phyloP scores from a whole-genome alignment of 805 yeast genomes.

The Candida corydali region DNA sequence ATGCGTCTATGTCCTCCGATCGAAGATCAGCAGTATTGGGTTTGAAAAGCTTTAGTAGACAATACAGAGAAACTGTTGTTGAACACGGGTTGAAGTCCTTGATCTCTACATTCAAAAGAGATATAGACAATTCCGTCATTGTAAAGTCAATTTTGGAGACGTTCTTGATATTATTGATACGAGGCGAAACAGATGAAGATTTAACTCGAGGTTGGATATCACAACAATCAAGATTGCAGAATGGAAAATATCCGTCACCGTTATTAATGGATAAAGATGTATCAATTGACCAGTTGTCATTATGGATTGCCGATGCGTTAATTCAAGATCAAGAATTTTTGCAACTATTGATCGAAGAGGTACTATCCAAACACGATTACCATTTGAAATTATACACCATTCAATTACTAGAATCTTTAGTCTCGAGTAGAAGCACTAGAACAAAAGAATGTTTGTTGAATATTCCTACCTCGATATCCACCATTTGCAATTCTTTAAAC shows the following conservation, averaged over 20 bases:
- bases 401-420: slow-evolving; percentile 80
- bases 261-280: slow-evolving; percentile 47
- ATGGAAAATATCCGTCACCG: slow-evolving; percentile 80
- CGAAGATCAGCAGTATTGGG: slow-evolving; percentile 89
- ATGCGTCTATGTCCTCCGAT: slow-evolving; percentile 78
- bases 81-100: slow-evolving; percentile 80
- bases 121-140: slow-evolving; percentile 63
- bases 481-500: slow-evolving; percentile 53
- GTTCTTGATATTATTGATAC: slow-evolving; percentile 70
- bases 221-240: slow-evolving; percentile 66
- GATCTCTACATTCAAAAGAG: slow-evolving; percentile 60
- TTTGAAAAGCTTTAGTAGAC: slow-evolving; percentile 81
- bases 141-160: slow-evolving; percentile 84
- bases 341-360: slow-evolving; percentile 25
- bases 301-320: slow-evolving; percentile 94
- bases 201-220: slow-evolving; percentile 68
- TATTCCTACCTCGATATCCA: slow-evolving; percentile 76
- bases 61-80: slow-evolving; percentile 85
- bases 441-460: slow-evolving; percentile 70
- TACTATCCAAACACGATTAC: slow-evolving; percentile 59
- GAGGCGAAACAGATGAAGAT: slow-evolving; percentile 61
- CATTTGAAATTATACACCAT: slow-evolving; percentile 77
- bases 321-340: slow-evolving; percentile 48
- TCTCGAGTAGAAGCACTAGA: slow-evolving; percentile 67
- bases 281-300: slow-evolving; percentile 75